A percentile compares a stretch with the other conserved stretches of the same genome.
phyloP scores from a whole-genome alignment of 345 rosid species.

The Salix udensis region DNA sequence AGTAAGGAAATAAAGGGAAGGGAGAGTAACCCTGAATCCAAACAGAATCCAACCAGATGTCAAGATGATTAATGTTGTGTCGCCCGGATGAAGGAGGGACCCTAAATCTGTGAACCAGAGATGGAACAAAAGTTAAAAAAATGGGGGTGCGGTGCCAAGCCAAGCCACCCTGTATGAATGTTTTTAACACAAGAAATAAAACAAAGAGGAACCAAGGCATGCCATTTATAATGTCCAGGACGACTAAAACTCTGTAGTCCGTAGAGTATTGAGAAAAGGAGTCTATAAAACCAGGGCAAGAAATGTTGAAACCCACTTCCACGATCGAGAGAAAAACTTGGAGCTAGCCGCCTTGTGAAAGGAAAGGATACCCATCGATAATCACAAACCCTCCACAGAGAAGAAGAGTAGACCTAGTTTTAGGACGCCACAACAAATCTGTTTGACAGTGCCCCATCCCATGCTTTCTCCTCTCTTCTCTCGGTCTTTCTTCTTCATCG shows the following conservation, averaged over 20 bases:
- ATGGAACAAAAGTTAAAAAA: neutral
- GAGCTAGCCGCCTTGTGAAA: slow-evolving; percentile 18
- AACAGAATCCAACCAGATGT: slow-evolving; percentile 29
- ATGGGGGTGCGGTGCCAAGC: neutral
- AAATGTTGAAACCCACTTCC: neutral
- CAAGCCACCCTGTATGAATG: neutral
- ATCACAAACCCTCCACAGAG: neutral
- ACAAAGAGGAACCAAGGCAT: neutral
- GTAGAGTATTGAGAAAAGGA: neutral
- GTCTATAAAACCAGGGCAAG: neutral
- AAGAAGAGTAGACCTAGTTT: slow-evolving; percentile 14
- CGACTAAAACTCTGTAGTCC: too few species aligned
- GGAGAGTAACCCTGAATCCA: neutral
- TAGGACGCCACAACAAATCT: neutral
- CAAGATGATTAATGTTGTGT: slow-evolving; percentile 10
- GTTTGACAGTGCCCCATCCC: slow-evolving; percentile 5
- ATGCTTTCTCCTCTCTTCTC: neutral
- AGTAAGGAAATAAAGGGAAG: slow-evolving; percentile 11
- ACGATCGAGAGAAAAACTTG: neutral
- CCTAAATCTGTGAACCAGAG: neutral
- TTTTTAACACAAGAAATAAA: neutral
- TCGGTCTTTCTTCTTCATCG: neutral
- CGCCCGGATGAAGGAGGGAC: too few species aligned
- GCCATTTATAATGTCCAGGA: neutral
- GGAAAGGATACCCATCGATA: slow-evolving; percentile 3